These are phyloP conservation scores for Falciphora oryzae DNA, from an alignment of 2,329 filamentous ascomycete species.

Conservation along the genomic window DNA sequence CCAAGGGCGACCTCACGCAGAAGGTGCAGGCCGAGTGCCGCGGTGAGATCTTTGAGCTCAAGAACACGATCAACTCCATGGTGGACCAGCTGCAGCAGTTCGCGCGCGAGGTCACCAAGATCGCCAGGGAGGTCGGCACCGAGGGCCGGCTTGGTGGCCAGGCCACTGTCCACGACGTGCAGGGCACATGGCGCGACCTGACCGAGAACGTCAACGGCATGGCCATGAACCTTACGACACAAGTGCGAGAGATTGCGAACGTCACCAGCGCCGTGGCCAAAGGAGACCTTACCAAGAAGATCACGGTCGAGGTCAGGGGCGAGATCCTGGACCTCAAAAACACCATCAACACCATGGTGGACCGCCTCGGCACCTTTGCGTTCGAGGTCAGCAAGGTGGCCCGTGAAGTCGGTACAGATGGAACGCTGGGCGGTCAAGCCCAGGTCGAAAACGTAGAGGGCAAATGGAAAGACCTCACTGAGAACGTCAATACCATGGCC, in stretches of 20 bases:
- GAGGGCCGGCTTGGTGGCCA: constrained; percentile 92
- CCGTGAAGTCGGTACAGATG: constrained; percentile 92
- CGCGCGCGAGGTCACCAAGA: constrained; percentile 92
- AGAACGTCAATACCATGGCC: constrained; percentile 77
- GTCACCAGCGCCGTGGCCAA: constrained; percentile 93
- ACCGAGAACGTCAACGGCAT: constrained; percentile 97
- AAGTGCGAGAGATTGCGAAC: constrained; percentile 95
- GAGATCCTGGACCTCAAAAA: constrained; percentile 95
- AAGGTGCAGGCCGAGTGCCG: constrained; percentile 91
- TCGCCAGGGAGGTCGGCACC: constrained; percentile 93
- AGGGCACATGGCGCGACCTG: constrained; percentile 94
- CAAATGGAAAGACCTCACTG: constrained; percentile 96
- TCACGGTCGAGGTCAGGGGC: constrained; percentile 86
- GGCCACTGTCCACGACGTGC: constrained; percentile 90
- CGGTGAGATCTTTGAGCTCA: constrained; percentile 89
- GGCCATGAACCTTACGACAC: constrained; percentile 96
- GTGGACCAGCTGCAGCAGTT: constrained; percentile 97
- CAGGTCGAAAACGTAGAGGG: constrained; percentile 92
- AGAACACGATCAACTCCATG: constrained; percentile 99
- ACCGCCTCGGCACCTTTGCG: constrained; percentile 90
- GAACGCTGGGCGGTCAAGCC: constrained; percentile 87
- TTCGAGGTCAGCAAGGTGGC: constrained; percentile 95
- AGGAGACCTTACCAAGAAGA: constrained; percentile 93
- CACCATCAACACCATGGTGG: constrained; percentile 99
- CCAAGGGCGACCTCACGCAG: constrained; percentile 86